Evolutionary conservation across 1,139 yeast genomes (phyloP), one percentile per base, ranked within the genome.

Genomic region (Cylindricascospora bacillispora): DNA sequence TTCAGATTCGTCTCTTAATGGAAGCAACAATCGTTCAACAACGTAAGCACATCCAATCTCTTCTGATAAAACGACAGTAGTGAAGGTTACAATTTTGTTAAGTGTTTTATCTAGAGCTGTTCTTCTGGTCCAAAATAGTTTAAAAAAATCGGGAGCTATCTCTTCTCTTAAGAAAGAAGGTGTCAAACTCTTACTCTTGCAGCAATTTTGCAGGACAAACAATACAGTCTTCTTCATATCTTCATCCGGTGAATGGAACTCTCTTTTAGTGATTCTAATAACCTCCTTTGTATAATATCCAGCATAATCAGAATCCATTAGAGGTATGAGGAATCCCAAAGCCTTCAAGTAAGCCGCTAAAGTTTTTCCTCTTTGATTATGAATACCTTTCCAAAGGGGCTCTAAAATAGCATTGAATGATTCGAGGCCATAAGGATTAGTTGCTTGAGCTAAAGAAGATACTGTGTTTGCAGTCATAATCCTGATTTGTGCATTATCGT

Each of bases 351-450:
- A 83, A 2, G 83, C 72, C 0, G 94, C 79, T 31, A 86, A 60
- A 0, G 76, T 67, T 43, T 73, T 70, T 3, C 97, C 97, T 37
- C 94, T 63, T 40, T 81, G 93, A 26, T 66, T 66, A 31, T 73
- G 66, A 18, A 83, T 67, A 2, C 94, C 95, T 13, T 62, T 58
- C 94, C 95, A 85, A 5, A 83, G 55, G 0, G 86, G 82, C 38
- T 80, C 89, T 24, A 89, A 51, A 0, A 71, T 63, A 2, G 62
- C 53, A 6, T 52, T 57, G 52, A 89, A 86, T 0, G 92, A 72
- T 44, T 83, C 95, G 34, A 82, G 78, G 28, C 98, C 98, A 54
- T 79, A 83, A 0, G 98, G 98, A 14, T 71, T 64, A 1, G 86
- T 73, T n/a, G 80, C 77, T 28, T 82, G 92, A 0, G 97, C 97